Conservation (phyloP, 176 grass and related monocot species). For the Otatea glauca region DNA sequence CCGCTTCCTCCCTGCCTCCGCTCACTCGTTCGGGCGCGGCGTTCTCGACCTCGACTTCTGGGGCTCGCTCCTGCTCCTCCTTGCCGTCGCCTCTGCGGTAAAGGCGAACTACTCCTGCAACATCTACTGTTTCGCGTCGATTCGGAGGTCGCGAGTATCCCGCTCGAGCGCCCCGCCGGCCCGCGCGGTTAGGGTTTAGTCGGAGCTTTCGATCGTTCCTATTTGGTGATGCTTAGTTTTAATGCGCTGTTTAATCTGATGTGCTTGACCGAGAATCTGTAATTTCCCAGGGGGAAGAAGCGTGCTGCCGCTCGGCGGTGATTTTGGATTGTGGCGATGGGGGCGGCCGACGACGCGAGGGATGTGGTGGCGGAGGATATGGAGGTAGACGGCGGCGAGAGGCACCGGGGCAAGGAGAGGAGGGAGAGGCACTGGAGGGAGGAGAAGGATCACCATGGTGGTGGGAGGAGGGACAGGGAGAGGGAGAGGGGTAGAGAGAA, state of each 20-base stretch:
- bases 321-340: constrained; percentile 41
- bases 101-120: background rate
- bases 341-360: constrained; percentile 39
- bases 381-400: constrained; percentile 50
- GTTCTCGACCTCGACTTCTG: background rate
- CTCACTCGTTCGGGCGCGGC: background rate
- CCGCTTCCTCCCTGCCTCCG: too few relatives aligned
- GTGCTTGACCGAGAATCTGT: background rate
- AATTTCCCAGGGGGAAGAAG: background rate
- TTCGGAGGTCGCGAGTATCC: background rate
- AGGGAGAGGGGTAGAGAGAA: constrained; percentile 52
- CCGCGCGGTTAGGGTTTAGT: constrained; percentile 12
- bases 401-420: constrained; percentile 56
- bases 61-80: background rate
- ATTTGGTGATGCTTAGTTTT: background rate
- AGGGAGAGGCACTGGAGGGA: constrained; percentile 55
- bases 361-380: constrained; percentile 54
- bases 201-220: too few relatives aligned
- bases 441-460: constrained; percentile 54
- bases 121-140: background rate
- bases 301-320: constrained; percentile 5
- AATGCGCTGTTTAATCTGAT: background rate
- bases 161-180: background rate
- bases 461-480: constrained; percentile 49
- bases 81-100: background rate